Evolutionary conservation across 371 early-diverging fungal species (phyloP), one percentile per base, ranked within the genome.

Genomic region (Mucor piriformis): DNA sequence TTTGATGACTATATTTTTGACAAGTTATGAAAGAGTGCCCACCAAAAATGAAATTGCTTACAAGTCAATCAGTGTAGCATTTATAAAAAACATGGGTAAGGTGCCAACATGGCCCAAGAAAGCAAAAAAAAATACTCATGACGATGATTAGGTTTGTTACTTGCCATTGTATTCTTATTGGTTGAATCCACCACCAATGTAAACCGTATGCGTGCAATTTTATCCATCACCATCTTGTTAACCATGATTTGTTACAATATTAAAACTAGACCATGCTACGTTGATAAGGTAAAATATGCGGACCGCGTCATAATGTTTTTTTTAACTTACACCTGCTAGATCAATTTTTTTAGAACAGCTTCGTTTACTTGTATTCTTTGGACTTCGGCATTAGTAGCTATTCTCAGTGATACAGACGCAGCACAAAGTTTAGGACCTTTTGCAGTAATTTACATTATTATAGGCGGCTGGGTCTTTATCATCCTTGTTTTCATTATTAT

Each of bases 21-120:
- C 90, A 1, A 88, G 88, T 2, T 85, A 86, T 57, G 90, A 90
- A 59, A 76, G 87, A 5, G 82, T 81, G 15, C 90, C 90, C 0
- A 73, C 65, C 7, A 71, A 80, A 29, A 86, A 88, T 50, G 90
- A 88, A 73, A 88, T 88, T 24, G 86, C 86, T 32, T 90, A 85
- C 69, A 82, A 82, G 44, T 84, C 89, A 8, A 86, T 85, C 37
- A 83, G 87, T 32, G 83, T 88, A 5, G 90, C 88, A 1, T 86
- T 88, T 43, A 81, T 87, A 42, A 90, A 90, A 59, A 88, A 90
- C 61, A 83, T 85, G 80, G 82, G 85, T 78, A 77, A 55, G 47
- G 8, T 13, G 38, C 38, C 38, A 15, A n/a, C 12, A 37, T 8
- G 8, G 29, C 4, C 4, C 4, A 0, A 37, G 13, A 12, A 37